Evolutionary conservation across 352 stramenopile species (phyloP), one percentile per base, ranked within the genome.

Genomic region (Blastocystis sp.): DNA sequence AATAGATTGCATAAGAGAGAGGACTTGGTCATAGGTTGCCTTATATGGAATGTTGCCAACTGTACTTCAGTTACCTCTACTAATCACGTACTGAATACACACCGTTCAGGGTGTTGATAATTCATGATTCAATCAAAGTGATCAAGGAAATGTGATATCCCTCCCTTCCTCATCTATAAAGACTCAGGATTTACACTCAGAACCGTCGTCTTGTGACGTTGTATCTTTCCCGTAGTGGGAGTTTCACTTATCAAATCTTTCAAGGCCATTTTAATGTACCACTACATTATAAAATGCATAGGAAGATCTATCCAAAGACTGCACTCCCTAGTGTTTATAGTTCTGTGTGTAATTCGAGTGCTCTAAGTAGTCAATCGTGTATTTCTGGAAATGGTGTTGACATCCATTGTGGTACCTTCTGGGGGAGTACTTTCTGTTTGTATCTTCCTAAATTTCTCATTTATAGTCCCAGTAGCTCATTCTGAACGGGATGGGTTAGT

Each of bases 31-130:
- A 44, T 60, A 27, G 2, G 44, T 64, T 7, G 70, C 70, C 53
- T 81, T 62, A 40, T 62, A 81, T 0, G 70, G 70, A 1, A 81
- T 81, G 48, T 81, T 81, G 13, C 70, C 70, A 81, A 81, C 70
- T 81, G 62, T 1, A 24, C 1, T 17, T 78, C 62, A 59, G 9
- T 6, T 3, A 37, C n/a, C 9, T 17, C 3, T 24, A 13, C 15
- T 27, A 24, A 33, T 11, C 17, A 13, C 15, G 1, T 81, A 81
- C 70, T 81, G 44, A 81, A 81, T 30, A 81, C 70, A 81, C 70
- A 81, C 19, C 70, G 37, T 64, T 81, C 70, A 11, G 40, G 70
- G 22, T 81, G 40, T n/a, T 64, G 24, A 40, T 59, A 81, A 64
- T 81, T 81, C 70, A 81, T 70, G 27, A 13, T 62, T 62, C 5